A percentile compares a stretch with the other conserved stretches of the same genome.
phyloP scores from a whole-genome alignment of 495 filamentous ascomycete species.

The Aspergillus hancockii region DNA sequence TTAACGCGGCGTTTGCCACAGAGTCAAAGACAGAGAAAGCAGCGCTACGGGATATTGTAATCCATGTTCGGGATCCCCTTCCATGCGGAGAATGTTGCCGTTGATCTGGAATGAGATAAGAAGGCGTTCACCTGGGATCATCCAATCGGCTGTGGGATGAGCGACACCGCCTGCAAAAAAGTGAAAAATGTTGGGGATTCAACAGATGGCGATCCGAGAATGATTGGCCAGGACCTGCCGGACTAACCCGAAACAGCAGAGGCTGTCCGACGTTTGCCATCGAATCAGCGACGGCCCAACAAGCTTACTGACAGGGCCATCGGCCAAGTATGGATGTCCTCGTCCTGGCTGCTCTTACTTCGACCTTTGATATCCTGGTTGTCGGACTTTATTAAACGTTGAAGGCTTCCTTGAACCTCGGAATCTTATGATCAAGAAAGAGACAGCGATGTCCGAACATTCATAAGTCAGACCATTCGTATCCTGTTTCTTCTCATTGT shows the following conservation, averaged over 20 bases:
- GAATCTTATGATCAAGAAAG: not conserved
- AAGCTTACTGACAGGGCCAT: slow-evolving; percentile 15
- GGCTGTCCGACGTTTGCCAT: slow-evolving; percentile 14
- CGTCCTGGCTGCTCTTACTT: not conserved
- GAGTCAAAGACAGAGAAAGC: not conserved
- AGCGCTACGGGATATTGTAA: slow-evolving; percentile 1
- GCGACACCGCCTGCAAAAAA: slow-evolving; percentile 17
- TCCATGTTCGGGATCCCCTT: not conserved
- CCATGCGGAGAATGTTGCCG: slow-evolving; percentile 5
- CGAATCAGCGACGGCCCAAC: slow-evolving; percentile 32
- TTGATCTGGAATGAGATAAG: not conserved
- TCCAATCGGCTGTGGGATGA: slow-evolving; percentile 1
- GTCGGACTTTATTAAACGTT: not conserved
- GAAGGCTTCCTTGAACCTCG: not conserved
- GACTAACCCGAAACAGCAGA: slow-evolving; percentile 14
- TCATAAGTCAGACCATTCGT: slow-evolving; percentile 15
- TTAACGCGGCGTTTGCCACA: not conserved
- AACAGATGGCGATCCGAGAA: slow-evolving; percentile 15
- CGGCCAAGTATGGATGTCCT: slow-evolving; percentile 3
- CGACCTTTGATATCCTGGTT: not conserved
- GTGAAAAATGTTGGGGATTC: slow-evolving; percentile 31
- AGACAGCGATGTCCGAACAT: slow-evolving; percentile 3
- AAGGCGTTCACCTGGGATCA: not conserved
- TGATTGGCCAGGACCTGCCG: slow-evolving; percentile 14
- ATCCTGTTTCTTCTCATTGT: slow-evolving; percentile 12